These are phyloP conservation scores for Nakazawaea ishiwadae DNA, from an alignment of 805 yeast genomes.

Conservation along the genomic window DNA sequence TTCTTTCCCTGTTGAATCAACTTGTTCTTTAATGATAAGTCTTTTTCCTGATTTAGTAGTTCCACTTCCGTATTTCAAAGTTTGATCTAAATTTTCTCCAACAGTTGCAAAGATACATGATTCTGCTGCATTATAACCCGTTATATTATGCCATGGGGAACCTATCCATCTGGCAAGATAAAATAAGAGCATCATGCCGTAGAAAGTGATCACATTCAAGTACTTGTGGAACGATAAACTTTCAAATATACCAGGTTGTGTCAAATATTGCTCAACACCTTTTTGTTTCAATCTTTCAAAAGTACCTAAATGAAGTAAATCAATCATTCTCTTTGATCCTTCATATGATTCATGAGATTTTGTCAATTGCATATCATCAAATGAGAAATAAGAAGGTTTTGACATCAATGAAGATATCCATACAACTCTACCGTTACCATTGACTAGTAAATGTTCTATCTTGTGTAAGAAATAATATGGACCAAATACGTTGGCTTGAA, in stretches of 20 bases:
- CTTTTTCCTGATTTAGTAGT: constrained; percentile 61
- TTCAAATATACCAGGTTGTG: constrained; percentile 93
- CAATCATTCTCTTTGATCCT: constrained; percentile 86
- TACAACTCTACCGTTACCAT: constrained; percentile 62
- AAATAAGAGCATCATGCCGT: constrained; percentile 82
- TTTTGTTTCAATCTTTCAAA: constrained; percentile 42
- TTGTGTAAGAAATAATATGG: constrained; percentile 82
- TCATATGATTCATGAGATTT: constrained; percentile 71
- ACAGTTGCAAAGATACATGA: constrained; percentile 72
- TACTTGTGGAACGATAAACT: constrained; percentile 75
- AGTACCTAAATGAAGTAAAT: constrained; percentile 73
- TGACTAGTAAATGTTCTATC: constrained; percentile 47
- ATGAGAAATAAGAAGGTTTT: constrained; percentile 65
- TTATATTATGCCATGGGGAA: constrained; percentile 83
- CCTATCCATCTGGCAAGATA: constrained; percentile 80
- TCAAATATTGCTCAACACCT: constrained; percentile 68
- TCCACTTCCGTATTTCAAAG: constrained; percentile 70
- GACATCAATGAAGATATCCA: constrained; percentile 90
- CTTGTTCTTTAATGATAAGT: constrained; percentile 47
- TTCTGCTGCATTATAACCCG: constrained; percentile 86
- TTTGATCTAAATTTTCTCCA: constrained; percentile 45
- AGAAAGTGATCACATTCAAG: constrained; percentile 72
- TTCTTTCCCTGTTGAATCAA: constrained; percentile 60
- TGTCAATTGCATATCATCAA: constrained; percentile 70
- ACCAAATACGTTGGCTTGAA: constrained; percentile 95